Conservation (phyloP, 83 land plant species). For the Isoetes engelmannii region DNA sequence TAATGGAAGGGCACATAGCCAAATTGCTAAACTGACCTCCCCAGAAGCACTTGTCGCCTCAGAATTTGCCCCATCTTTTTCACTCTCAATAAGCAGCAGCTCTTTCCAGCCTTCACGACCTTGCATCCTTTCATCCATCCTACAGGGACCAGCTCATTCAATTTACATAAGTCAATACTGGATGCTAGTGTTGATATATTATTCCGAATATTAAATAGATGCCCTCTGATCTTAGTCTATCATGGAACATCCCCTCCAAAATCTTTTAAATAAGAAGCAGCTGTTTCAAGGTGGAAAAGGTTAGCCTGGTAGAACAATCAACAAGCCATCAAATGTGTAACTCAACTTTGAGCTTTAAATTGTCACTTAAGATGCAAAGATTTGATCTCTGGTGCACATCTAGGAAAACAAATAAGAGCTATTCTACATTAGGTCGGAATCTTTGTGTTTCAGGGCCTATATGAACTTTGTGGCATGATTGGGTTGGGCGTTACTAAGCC, state of each 20-base stretch:
- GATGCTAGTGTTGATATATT: background rate
- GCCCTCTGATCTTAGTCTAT: too few species aligned
- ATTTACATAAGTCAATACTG: background rate
- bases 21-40: slow-evolving; percentile 19
- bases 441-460: background rate
- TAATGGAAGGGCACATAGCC: background rate
- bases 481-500: too few species aligned
- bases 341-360: background rate
- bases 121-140: slow-evolving; percentile 98
- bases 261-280: background rate
- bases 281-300: background rate
- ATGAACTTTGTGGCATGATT: background rate
- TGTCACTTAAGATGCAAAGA: background rate
- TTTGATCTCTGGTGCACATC: background rate
- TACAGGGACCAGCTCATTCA: slow-evolving; percentile 11
- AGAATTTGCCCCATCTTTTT: slow-evolving; percentile 54
- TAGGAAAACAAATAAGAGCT: background rate
- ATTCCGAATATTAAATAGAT: background rate
- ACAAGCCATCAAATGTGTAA: background rate
- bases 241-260: background rate
- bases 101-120: slow-evolving; percentile 93
- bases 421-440: background rate
- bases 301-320: background rate
- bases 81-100: slow-evolving; percentile 53
- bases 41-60: slow-evolving; percentile 67